Evolutionary conservation across 257 asterid species (phyloP).

Genomic region (Penstemon barbatus): DNA sequence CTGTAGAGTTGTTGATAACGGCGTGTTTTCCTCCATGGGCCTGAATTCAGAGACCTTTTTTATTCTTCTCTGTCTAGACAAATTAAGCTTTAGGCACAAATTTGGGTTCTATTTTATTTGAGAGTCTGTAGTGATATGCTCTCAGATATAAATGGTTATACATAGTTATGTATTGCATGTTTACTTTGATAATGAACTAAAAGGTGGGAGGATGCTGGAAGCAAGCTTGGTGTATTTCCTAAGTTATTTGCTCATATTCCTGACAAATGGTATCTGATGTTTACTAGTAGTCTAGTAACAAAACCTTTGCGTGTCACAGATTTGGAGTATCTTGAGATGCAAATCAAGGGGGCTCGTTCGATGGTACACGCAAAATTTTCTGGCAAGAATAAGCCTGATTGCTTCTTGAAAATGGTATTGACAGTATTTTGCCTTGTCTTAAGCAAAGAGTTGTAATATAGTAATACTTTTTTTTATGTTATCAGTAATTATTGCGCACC

Average conservation of each 20-base stretch:
- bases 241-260: constrained; percentile 23
- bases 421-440: constrained; percentile 9
- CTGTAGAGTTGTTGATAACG: not conserved
- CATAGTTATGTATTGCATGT: not conserved
- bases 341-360: constrained; percentile 60
- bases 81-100: not conserved
- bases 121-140: not conserved
- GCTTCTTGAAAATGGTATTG: constrained; percentile 84
- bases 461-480: not conserved
- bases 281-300: not conserved
- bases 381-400: constrained; percentile 64
- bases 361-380: constrained; percentile 67
- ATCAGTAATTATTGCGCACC: constrained; percentile 10
- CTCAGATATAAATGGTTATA: not conserved
- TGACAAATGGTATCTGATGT: constrained; percentile 16
- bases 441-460: constrained; percentile 1
- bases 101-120: not conserved
- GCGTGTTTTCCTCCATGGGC: constrained; percentile 14
- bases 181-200: constrained; percentile 4
- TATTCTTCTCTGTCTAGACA: not conserved
- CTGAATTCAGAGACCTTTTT: constrained; percentile 18
- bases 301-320: constrained; percentile 49
- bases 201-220: constrained; percentile 15
- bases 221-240: constrained; percentile 12
- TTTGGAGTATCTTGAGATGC: constrained; percentile 56